phyloP scores from a whole-genome alignment of 2,329 filamentous ascomycete species.

The Aspergillus calidoustus region DNA sequence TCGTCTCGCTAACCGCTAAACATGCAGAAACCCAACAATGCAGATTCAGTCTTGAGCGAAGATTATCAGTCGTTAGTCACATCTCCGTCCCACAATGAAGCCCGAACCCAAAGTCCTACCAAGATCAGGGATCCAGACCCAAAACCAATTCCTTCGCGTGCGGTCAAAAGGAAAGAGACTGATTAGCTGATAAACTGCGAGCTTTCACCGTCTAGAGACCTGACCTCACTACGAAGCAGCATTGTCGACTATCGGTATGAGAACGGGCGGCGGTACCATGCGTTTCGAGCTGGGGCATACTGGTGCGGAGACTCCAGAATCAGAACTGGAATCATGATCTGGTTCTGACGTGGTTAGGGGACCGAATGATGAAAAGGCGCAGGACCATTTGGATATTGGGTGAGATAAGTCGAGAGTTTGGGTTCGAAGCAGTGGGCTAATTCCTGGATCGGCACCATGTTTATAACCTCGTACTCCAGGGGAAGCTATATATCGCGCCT shows the following conservation, averaged over 20 bases:
- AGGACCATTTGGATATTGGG: conserved; percentile 31
- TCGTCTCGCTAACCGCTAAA: neutral
- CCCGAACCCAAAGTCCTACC: neutral
- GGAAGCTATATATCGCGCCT: conserved; percentile 36
- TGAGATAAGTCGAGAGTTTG: neutral
- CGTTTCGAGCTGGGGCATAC: conserved; percentile 37
- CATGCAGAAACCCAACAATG: neutral
- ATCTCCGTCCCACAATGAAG: neutral
- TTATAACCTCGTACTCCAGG: conserved; percentile 38
- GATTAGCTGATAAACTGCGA: neutral
- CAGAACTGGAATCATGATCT: neutral
- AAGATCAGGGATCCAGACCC: too few species aligned
- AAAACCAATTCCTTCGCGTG: neutral
- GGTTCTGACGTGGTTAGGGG: conserved; percentile 10
- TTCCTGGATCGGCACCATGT: conserved; percentile 42
- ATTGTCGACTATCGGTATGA: conserved; percentile 34
- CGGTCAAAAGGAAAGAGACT: neutral
- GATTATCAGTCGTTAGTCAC: conserved; percentile 11
- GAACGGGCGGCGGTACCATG: conserved; percentile 39
- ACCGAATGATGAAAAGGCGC: conserved; percentile 30
- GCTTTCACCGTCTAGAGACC: neutral
- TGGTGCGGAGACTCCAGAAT: conserved; percentile 16
- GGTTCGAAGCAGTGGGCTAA: neutral
- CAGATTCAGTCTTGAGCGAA: conserved; percentile 10
- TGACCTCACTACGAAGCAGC: conserved; percentile 14